Percentiles rank a stretch among this genome's conserved stretches.
Conservation (phyloP, 1,284 basidiomycete genomes). For the Entoloma clypeatum region DNA sequence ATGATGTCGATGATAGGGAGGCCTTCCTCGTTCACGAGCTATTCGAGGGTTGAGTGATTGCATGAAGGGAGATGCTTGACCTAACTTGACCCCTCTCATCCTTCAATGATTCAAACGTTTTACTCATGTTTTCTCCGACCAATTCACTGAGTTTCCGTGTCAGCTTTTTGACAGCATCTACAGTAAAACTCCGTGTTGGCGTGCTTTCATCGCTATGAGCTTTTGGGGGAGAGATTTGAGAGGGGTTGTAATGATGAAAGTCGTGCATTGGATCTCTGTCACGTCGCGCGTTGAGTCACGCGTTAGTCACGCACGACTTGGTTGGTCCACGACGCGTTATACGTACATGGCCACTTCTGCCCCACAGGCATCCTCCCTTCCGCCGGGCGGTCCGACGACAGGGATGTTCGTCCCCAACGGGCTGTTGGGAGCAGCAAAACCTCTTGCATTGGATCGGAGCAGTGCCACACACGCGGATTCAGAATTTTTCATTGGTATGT, state of each 20-base stretch:
- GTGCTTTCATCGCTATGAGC: background rate
- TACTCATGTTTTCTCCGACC: conserved; percentile 45
- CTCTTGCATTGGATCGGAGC: conserved; percentile 1
- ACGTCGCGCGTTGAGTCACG: too few relatives aligned
- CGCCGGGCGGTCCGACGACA: too few relatives aligned
- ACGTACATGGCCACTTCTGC: too few relatives aligned
- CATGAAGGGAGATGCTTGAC: conserved; percentile 19
- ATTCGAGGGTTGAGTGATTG: conserved; percentile 18
- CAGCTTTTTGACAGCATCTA: conserved; percentile 49
- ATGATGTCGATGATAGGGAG: conserved; percentile 73
- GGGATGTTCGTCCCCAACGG: conserved; percentile 20
- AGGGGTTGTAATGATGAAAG: too few relatives aligned
- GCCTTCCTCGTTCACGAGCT: conserved; percentile 73
- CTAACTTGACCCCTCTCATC: conserved; percentile 63
- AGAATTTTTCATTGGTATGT: conserved; percentile 5
- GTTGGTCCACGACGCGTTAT: too few relatives aligned
- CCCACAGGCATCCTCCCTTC: too few relatives aligned
- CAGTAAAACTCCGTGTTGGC: conserved; percentile 35
- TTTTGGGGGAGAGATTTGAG: background rate
- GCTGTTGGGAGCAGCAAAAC: conserved; percentile 12
- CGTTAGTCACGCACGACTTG: too few relatives aligned
- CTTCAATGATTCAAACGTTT: conserved; percentile 31
- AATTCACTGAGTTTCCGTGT: conserved; percentile 60
- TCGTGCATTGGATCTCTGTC: too few relatives aligned
- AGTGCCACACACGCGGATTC: background rate